phyloP scores from a whole-genome alignment of 257 asterid genomes.

The Leptodermis oblonga region DNA sequence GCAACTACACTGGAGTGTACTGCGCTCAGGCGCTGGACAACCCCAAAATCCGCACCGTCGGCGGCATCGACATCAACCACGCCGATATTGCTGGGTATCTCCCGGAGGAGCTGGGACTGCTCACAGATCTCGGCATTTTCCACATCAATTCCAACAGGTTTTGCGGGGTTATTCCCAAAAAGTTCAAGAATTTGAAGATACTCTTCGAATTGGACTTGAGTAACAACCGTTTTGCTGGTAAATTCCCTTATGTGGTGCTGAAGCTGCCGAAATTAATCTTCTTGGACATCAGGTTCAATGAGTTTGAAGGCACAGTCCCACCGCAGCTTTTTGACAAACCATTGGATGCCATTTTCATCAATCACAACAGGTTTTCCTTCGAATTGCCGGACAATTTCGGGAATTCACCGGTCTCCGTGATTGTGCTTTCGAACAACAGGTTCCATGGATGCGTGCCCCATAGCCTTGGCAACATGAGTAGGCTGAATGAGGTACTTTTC shows the following conservation, averaged over 20 bases:
- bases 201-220: constrained; percentile 79
- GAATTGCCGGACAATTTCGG: constrained; percentile 88
- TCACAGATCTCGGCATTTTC: constrained; percentile 74
- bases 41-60: constrained; percentile 50
- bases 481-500: constrained; percentile 59
- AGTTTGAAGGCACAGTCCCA: constrained; percentile 84
- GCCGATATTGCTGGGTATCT: constrained; percentile 88
- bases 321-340: constrained; percentile 63
- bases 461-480: constrained; percentile 72
- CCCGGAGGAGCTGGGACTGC: constrained; percentile 77
- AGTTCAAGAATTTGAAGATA: constrained; percentile 44
- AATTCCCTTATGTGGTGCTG: constrained; percentile 76
- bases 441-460: constrained; percentile 87
- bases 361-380: constrained; percentile 65
- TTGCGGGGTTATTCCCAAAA: constrained; percentile 65
- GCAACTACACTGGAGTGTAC: constrained; percentile 62
- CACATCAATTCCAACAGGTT: constrained; percentile 81
- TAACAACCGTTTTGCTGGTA: constrained; percentile 84
- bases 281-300: constrained; percentile 69
- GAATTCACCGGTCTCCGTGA: constrained; percentile 84
- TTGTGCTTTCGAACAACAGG: constrained; percentile 64
- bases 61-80: constrained; percentile 82
- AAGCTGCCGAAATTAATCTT: constrained; percentile 53
- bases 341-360: constrained; percentile 76
- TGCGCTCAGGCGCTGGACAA: constrained; percentile 73